Conservation (phyloP, 495 filamentous ascomycete genomes). For the Tuber brumale region DNA sequence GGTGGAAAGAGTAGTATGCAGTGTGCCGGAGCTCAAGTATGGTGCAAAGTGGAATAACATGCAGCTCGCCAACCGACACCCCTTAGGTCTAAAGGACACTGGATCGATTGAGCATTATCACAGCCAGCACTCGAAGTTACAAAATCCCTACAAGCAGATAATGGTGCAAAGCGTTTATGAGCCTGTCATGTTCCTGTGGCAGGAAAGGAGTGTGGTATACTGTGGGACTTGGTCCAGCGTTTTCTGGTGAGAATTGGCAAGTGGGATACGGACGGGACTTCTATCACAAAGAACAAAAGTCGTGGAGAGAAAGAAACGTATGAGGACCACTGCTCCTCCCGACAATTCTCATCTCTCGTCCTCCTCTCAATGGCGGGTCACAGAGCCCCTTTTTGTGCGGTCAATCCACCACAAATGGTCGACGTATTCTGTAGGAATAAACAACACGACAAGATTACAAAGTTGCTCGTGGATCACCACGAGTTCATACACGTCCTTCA, state of each 20-base stretch:
- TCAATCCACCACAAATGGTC: too few species aligned
- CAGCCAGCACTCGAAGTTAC: not conserved
- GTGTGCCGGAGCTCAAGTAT: not conserved
- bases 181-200: not conserved
- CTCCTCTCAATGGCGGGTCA: too few species aligned
- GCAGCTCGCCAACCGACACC: not conserved
- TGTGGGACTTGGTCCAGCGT: too few species aligned
- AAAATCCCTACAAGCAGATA: not conserved
- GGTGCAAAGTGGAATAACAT: not conserved
- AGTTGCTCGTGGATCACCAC: too few species aligned
- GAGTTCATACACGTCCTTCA: too few species aligned
- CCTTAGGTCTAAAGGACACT: not conserved
- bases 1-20: not conserved
- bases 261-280: not conserved
- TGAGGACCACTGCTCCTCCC: too few species aligned
- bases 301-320: too few species aligned
- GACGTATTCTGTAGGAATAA: too few species aligned
- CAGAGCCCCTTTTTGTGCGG: too few species aligned
- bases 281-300: not conserved
- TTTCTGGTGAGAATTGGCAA: too few species aligned
- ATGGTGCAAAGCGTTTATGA: not conserved
- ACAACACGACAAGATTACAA: too few species aligned
- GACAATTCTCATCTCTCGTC: too few species aligned
- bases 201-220: not conserved
- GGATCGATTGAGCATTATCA: not conserved